Conservation (phyloP, 306 rosid species). For the Senna siamea region DNA sequence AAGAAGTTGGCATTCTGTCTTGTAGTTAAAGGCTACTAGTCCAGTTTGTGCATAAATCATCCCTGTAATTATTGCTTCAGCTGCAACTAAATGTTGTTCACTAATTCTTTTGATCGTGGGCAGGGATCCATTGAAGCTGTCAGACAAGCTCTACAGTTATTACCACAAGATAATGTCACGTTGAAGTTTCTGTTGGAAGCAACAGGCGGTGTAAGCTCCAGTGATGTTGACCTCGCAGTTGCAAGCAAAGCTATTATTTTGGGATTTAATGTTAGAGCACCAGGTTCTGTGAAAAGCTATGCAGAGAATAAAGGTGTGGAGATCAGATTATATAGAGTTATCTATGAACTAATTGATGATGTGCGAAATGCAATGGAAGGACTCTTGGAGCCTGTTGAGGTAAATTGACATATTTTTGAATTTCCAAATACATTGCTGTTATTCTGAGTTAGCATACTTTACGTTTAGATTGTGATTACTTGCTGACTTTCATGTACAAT, state of each 20-base stretch:
- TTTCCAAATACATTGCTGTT: background rate
- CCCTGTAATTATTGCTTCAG: conserved; percentile 26
- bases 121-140: conserved; percentile 95
- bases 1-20: conserved; percentile 13
- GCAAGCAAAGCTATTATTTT: conserved; percentile 83
- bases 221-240: conserved; percentile 90
- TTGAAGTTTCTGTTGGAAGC: conserved; percentile 88
- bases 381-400: conserved; percentile 83
- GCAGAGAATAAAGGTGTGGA: conserved; percentile 88
- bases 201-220: conserved; percentile 80
- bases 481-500: conserved; percentile 12
- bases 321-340: conserved; percentile 79
- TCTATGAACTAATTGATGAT: conserved; percentile 86
- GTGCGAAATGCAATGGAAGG: conserved; percentile 97
- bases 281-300: conserved; percentile 82
- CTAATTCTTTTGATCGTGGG: conserved; percentile 26
- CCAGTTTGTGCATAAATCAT: conserved; percentile 28
- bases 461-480: conserved; percentile 14
- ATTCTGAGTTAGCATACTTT: conserved; percentile 19
- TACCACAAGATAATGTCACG: conserved; percentile 86
- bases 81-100: conserved; percentile 31
- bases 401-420: conserved; percentile 41
- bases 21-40: conserved; percentile 26
- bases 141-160: conserved; percentile 84
- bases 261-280: conserved; percentile 77